Evolutionary conservation across 345 rosid species (phyloP).

Genomic region (Laguncularia racemosa): DNA sequence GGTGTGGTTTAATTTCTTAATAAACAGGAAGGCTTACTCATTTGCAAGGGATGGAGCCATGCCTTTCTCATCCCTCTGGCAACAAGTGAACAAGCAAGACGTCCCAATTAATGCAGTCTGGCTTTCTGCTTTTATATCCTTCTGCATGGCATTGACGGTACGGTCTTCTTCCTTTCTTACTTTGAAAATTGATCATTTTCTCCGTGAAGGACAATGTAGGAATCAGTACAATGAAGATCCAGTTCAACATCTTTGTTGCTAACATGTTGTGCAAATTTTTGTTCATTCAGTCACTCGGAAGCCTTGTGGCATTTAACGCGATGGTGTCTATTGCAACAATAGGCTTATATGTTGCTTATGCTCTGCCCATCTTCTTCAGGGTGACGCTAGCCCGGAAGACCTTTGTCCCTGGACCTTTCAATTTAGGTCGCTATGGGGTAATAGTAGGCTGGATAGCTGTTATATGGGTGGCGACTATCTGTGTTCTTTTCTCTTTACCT

Average conservation of each 20-base stretch:
- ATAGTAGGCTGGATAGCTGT: constrained; percentile 82
- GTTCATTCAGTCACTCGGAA: constrained; percentile 68
- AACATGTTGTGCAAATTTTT: too few species aligned
- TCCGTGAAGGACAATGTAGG: neutral
- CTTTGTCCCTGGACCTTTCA: constrained; percentile 74
- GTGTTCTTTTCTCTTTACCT: constrained; percentile 86
- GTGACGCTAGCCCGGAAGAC: constrained; percentile 74
- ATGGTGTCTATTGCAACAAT: constrained; percentile 97
- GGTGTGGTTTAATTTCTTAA: neutral
- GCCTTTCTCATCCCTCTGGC: constrained; percentile 82
- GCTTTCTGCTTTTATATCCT: constrained; percentile 63
- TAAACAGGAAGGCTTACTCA: constrained; percentile 87
- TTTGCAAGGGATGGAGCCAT: constrained; percentile 97
- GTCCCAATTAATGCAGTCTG: constrained; percentile 87
- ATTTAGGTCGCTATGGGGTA: constrained; percentile 56
- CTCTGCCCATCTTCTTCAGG: constrained; percentile 72
- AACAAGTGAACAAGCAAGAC: constrained; percentile 79
- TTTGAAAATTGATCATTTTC: neutral
- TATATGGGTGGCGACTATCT: constrained; percentile 85
- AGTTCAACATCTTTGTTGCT: too few species aligned
- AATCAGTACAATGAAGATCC: too few species aligned
- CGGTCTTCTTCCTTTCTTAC: constrained; percentile 2
- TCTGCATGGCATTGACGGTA: constrained; percentile 97
- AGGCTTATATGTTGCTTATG: constrained; percentile 92
- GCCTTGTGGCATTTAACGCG: constrained; percentile 86